Base-by-base conservation (phyloP, 441 rosid species). In the Brassica hybrid region DNA sequence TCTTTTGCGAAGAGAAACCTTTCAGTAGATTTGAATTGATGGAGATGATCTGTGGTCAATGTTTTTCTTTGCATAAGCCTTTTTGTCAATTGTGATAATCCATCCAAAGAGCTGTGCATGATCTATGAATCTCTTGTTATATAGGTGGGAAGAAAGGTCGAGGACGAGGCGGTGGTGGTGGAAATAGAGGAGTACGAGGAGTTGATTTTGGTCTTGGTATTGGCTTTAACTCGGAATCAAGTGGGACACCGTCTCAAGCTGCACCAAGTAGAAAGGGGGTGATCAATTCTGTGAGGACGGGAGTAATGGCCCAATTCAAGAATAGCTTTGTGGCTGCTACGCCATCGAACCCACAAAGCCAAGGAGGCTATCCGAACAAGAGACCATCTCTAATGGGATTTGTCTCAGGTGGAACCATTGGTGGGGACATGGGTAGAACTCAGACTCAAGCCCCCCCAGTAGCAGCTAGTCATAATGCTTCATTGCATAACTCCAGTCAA, bases 141-240 rank as follows among this genome's bases (percentile, higher is more conserved):
- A 18, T 83, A 95, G 99, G 94, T 76, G 95, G 97, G 65, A 90
- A 88, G 77, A 96, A 96, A 86, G 89, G 90, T 52, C 81, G 82
- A 71, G 94, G 97, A 60, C 84, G 87, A 76, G 90, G 92, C 25
- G 80, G 50, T 11, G 45, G 56, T 36, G 80, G 85, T 17, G 79
- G 87, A 13, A 90, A 87, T 61, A 87, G 97, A 83, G 98, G 97
- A 67, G 97, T 93, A 50, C 97, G 98, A 58, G 99, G 98, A 25
- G 98, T 95, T 83, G 99, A 96, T 82, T 96, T 61, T 83, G 99
- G 99, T 79, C 84, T 96, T 83, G 99, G 99, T 57, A 96, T 96
- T 69, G 99, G 99, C 36, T 96, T 91, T 79, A 88, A 82, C 83
- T 76, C 94, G 14, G 97, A 89, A 65, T 82, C 90, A 57, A 82